Conservation (phyloP, 495 filamentous ascomycete species). For the Sphaerosporella brunnea region DNA sequence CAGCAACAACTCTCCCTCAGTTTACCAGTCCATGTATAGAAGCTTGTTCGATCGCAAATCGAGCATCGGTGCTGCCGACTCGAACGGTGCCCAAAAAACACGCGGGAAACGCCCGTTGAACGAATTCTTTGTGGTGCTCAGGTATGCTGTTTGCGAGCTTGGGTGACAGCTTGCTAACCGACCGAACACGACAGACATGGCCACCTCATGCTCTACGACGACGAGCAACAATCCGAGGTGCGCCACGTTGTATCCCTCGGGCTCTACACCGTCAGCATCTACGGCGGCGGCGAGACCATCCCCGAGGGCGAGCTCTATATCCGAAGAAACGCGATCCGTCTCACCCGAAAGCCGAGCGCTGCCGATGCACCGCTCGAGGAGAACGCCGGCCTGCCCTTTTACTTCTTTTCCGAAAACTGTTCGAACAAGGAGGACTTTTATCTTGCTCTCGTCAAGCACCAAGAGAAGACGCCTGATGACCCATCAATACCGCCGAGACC, state of each 20-base stretch:
- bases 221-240: slow-evolving; percentile 74
- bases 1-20: slow-evolving; percentile 40
- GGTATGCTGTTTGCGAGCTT: slow-evolving; percentile 34
- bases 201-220: slow-evolving; percentile 93
- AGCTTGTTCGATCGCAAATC: slow-evolving; percentile 81
- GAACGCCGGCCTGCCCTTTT: slow-evolving; percentile 55
- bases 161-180: background rate
- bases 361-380: slow-evolving; percentile 38
- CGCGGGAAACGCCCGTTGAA: slow-evolving; percentile 55
- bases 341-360: slow-evolving; percentile 50
- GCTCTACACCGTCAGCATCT: slow-evolving; percentile 71
- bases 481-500: slow-evolving; percentile 42
- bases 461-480: slow-evolving; percentile 43
- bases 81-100: slow-evolving; percentile 34
- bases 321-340: slow-evolving; percentile 82
- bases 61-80: slow-evolving; percentile 25
- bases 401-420: slow-evolving; percentile 79
- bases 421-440: slow-evolving; percentile 98
- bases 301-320: slow-evolving; percentile 88
- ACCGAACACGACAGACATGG: slow-evolving; percentile 47
- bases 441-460: slow-evolving; percentile 71
- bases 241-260: slow-evolving; percentile 84
- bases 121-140: slow-evolving; percentile 83
- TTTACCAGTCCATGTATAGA: slow-evolving; percentile 95
- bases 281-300: slow-evolving; percentile 61